phyloP scores from a whole-genome alignment of 768 basidiomycete genomes.

The Phanerodontia chrysosporium region DNA sequence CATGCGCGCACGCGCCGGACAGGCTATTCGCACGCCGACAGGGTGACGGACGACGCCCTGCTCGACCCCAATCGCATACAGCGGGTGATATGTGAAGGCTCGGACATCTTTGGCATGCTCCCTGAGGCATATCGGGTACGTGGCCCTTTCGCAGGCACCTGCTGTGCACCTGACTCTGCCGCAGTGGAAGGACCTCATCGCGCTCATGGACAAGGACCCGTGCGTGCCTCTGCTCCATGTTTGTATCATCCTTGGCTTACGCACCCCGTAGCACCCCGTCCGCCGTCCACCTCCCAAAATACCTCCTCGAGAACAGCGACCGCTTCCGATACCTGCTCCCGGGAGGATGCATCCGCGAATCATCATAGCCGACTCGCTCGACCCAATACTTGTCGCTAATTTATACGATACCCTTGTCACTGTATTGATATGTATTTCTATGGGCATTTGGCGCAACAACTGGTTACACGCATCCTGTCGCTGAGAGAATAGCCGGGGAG shows the following conservation, averaged over 20 bases:
- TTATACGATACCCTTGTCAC: too few relatives aligned
- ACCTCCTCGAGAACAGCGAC: slow-evolving; percentile 46
- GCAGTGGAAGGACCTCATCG: slow-evolving; percentile 49
- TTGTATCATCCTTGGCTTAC: background rate
- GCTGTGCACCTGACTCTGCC: background rate
- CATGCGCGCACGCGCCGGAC: background rate
- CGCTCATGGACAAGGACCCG: slow-evolving; percentile 51
- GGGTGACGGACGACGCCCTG: slow-evolving; percentile 46
- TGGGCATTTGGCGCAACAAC: too few relatives aligned
- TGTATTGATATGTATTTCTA: too few relatives aligned
- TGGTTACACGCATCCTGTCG: too few relatives aligned
- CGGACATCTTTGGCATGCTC: slow-evolving; percentile 62
- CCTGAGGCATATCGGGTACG: slow-evolving; percentile 55
- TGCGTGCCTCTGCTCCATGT: slow-evolving; percentile 24
- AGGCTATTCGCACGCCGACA: slow-evolving; percentile 55
- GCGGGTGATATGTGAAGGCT: slow-evolving; percentile 52
- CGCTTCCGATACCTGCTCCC: slow-evolving; percentile 51
- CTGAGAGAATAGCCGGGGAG: too few relatives aligned
- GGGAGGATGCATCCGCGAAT: slow-evolving; percentile 45
- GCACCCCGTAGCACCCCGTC: slow-evolving; percentile 32
- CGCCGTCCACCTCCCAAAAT: slow-evolving; percentile 50
- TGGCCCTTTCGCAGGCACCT: slow-evolving; percentile 1
- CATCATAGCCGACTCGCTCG: slow-evolving; percentile 4
- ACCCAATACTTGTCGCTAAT: too few relatives aligned
- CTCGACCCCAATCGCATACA: slow-evolving; percentile 52